phyloP scores from a whole-genome alignment of 2,329 filamentous ascomycete species.

The Xylariaceae sp. region DNA sequence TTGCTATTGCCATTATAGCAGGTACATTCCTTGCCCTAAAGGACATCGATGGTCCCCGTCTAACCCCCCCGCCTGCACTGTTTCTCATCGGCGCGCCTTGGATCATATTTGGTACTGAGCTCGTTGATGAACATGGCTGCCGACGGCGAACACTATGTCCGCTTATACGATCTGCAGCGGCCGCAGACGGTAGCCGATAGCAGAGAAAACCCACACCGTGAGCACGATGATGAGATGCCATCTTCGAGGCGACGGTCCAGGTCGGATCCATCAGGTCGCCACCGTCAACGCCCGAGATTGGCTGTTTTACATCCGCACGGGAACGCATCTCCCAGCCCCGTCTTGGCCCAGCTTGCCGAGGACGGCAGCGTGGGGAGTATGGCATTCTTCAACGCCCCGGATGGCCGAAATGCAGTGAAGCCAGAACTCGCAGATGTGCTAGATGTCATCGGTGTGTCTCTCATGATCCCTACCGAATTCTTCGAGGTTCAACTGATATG shows the following conservation, averaged over 20 bases:
- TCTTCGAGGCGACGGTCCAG: constrained; percentile 24
- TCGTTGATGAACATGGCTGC: not conserved
- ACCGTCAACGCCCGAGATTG: constrained; percentile 23
- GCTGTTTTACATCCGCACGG: constrained; percentile 22
- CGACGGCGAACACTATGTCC: constrained; percentile 13
- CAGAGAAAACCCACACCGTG: constrained; percentile 4
- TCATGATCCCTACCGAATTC: not conserved
- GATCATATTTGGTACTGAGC: not conserved
- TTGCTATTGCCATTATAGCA: too few species aligned
- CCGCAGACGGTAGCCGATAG: constrained; percentile 10
- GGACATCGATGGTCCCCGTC: too few species aligned
- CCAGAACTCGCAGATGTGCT: constrained; percentile 60
- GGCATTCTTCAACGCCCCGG: constrained; percentile 25
- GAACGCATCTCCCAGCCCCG: constrained; percentile 12
- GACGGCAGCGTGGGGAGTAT: constrained; percentile 22
- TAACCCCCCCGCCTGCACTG: too few species aligned
- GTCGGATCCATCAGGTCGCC: constrained; percentile 25
- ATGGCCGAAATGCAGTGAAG: constrained; percentile 47
- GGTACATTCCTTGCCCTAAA: too few species aligned
- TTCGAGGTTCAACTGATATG: too few species aligned
- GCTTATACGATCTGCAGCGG: constrained; percentile 15
- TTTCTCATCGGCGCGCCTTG: not conserved
- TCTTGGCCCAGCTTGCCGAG: constrained; percentile 21
- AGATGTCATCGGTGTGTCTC: constrained; percentile 58
- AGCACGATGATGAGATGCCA: constrained; percentile 5